phyloP scores from a whole-genome alignment of 202 grass and related monocot species.

The Zizania palustris region DNA sequence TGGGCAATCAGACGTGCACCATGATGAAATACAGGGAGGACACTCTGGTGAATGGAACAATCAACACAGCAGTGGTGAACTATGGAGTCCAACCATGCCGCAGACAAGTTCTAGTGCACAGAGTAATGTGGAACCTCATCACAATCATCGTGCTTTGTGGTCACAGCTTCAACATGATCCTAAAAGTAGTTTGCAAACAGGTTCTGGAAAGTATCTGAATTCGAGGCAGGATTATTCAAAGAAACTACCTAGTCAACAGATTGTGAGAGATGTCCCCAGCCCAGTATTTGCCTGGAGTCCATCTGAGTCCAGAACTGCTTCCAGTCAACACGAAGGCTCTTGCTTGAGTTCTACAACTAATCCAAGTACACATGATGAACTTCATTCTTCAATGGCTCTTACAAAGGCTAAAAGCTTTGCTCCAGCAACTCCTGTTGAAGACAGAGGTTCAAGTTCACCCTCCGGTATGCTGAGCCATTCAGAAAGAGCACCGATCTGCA shows the following conservation, averaged over 20 bases:
- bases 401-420: slow-evolving; percentile 42
- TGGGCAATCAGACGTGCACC: slow-evolving; percentile 40
- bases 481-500: slow-evolving; percentile 47
- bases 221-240: slow-evolving; percentile 33
- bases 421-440: slow-evolving; percentile 57
- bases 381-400: slow-evolving; percentile 52
- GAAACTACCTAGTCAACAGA: slow-evolving; percentile 41
- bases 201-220: slow-evolving; percentile 47
- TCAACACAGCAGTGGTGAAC: slow-evolving; percentile 34
- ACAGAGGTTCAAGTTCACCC: slow-evolving; percentile 59
- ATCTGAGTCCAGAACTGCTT: slow-evolving; percentile 54
- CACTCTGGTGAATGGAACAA: slow-evolving; percentile 53
- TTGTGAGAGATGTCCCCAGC: slow-evolving; percentile 45
- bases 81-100: slow-evolving; percentile 42
- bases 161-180: slow-evolving; percentile 45
- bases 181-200: slow-evolving; percentile 45
- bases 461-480: slow-evolving; percentile 44
- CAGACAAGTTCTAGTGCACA: slow-evolving; percentile 42
- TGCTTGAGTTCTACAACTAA: slow-evolving; percentile 56
- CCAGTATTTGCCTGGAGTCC: slow-evolving; percentile 51
- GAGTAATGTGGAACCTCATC: slow-evolving; percentile 43
- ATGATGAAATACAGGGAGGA: slow-evolving; percentile 47
- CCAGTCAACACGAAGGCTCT: slow-evolving; percentile 58
- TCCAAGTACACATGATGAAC: slow-evolving; percentile 44
- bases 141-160: slow-evolving; percentile 39